phyloP scores from a whole-genome alignment of 345 rosid genomes.

The Melaleuca quinquenervia region DNA sequence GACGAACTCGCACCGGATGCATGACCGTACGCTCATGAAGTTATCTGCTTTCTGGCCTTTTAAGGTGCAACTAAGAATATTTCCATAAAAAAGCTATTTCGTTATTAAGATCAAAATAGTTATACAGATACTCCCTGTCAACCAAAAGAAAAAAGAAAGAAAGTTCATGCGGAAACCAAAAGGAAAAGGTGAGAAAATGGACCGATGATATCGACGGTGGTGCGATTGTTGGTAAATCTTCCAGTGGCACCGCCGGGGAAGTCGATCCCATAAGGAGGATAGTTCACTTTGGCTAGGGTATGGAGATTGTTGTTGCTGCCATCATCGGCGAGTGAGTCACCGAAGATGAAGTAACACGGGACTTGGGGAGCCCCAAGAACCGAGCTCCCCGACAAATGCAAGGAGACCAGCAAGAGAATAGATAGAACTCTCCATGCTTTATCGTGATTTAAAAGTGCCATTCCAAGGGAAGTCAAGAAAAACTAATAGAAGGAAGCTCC shows the following conservation, averaged over 20 bases:
- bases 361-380: slow-evolving; percentile 6
- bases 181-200: background rate
- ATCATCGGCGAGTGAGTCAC: slow-evolving; percentile 29
- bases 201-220: slow-evolving; percentile 20
- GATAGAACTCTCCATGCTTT: background rate
- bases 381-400: background rate
- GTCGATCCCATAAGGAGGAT: slow-evolving; percentile 27
- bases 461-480: background rate
- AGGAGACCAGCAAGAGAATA: background rate
- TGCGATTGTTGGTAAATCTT: slow-evolving; percentile 23
- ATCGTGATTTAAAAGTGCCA: background rate
- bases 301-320: slow-evolving; percentile 27
- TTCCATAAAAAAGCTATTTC: background rate
- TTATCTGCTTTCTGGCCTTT: background rate
- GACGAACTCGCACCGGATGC: background rate
- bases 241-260: slow-evolving; percentile 25
- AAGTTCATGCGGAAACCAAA: background rate
- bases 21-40: background rate
- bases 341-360: slow-evolving; percentile 32
- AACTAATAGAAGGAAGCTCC: background rate
- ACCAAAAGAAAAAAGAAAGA: no score
- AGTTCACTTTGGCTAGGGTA: slow-evolving; percentile 18
- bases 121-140: background rate
- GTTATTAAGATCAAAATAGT: background rate
- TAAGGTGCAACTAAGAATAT: background rate